Base-by-base conservation (phyloP, 306 rosid species). In the Quercus berberidifolia region DNA sequence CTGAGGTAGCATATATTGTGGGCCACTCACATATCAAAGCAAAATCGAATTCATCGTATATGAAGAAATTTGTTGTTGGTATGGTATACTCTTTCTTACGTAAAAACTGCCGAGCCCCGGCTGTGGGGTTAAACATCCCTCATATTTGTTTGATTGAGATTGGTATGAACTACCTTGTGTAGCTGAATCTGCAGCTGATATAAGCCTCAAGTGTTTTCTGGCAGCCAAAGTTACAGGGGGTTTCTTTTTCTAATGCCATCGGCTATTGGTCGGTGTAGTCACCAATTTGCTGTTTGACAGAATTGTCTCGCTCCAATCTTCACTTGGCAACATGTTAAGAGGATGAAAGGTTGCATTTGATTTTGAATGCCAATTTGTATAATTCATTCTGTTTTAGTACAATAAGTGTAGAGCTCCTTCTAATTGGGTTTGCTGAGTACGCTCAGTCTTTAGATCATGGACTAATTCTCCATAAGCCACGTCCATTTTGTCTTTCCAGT, bases 101-200 rank as follows among this genome's bases (percentile, higher is more conserved):
- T 11, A 95, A 91, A 78, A 95, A 93, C 79, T 89, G 97, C 73
- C 92, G 99, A 23, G 89, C 92, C 11, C 97, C 97, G 55, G 86
- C 96, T 17, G 96, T 89, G 33, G 84, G 91, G 54, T 86, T 93
- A 69, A 95, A 95, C 87, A 88, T 95, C 72, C 99, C 98, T 62
- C 98, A 86, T 77, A 91, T 86, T 71, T 93, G 92, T 80, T 87
- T 95, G 84, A 93, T 95, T 74, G 88, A 93, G 85, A 97, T 93
- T 31, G 97, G 99, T 43, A 88, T 89, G 93, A 93, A 91, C 84
- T 91, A 91, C 80, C 82, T 87, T 74, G 93, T 92, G 75, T 91
- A 85, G 79, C 75, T 58, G 84, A 74, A 83, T n/a, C 75, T 31
- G 43, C 14, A 43, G 73, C 25, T 73, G 46, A 11, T 18, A 62